These are phyloP conservation scores for Akanthomyces dipterigenus DNA, from an alignment of 2,329 filamentous ascomycete species.

Conservation along the genomic window DNA sequence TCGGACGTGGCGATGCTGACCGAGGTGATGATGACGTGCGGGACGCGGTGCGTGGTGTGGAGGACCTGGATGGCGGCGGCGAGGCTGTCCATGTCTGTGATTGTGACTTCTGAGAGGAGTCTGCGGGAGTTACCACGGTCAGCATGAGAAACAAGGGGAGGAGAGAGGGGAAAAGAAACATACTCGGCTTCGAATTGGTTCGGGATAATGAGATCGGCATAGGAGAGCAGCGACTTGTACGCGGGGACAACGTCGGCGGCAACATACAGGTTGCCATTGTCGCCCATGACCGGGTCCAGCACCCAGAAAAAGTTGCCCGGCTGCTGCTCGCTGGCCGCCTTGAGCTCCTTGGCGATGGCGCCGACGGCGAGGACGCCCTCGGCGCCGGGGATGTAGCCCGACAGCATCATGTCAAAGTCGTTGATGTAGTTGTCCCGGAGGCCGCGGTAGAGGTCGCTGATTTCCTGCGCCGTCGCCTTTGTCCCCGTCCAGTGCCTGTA, in stretches of 20 bases:
- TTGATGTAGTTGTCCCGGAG: constrained; percentile 77
- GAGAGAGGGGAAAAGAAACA: not conserved
- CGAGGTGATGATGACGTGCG: constrained; percentile 90
- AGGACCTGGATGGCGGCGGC: constrained; percentile 67
- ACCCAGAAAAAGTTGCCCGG: constrained; percentile 92
- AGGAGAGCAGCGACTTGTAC: constrained; percentile 70
- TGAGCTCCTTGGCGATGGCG: constrained; percentile 73
- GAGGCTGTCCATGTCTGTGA: constrained; percentile 67
- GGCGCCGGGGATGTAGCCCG: constrained; percentile 88
- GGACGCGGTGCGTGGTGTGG: constrained; percentile 68
- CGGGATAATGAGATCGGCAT: constrained; percentile 87
- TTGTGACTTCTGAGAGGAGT: constrained; percentile 76
- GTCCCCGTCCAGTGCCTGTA: constrained; percentile 87
- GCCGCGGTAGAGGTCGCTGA: constrained; percentile 76
- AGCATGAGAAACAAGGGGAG: not conserved
- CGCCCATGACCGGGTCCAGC: constrained; percentile 96
- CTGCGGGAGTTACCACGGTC: constrained; percentile 45
- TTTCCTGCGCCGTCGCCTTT: constrained; percentile 72
- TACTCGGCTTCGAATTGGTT: constrained; percentile 98
- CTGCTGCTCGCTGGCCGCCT: constrained; percentile 51
- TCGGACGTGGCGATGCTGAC: constrained; percentile 59
- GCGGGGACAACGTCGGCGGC: constrained; percentile 85
- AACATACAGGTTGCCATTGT: constrained; percentile 88
- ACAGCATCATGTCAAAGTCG: constrained; percentile 89
- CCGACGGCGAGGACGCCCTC: constrained; percentile 79